A percentile compares a stretch with the other conserved stretches of the same genome.
These are phyloP conservation scores for Coemansia javaensis DNA, from an alignment of 192 early-diverging fungal genomes.

Conservation along the genomic window DNA sequence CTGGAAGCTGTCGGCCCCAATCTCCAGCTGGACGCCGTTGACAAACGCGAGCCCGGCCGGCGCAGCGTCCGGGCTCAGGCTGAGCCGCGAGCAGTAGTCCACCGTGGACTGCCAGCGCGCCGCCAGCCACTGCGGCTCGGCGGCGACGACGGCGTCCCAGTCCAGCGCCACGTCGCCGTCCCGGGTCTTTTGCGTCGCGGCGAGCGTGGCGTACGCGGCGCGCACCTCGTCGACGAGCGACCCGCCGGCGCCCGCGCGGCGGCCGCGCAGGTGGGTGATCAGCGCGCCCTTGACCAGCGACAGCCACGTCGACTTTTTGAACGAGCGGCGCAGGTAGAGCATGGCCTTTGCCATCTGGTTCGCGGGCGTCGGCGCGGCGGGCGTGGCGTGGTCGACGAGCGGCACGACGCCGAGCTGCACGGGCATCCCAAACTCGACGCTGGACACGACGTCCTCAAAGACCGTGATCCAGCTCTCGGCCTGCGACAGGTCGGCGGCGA, in stretches of 20 bases:
- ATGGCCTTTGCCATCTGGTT: slow-evolving; percentile 34
- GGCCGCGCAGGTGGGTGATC: slow-evolving; percentile 6
- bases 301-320: slow-evolving; percentile 29
- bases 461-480: slow-evolving; percentile 53
- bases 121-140: slow-evolving; percentile 11
- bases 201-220: slow-evolving; percentile 18
- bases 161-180: slow-evolving; percentile 15
- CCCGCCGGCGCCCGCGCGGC: neutral
- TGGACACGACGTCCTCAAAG: slow-evolving; percentile 58
- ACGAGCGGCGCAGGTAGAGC: slow-evolving; percentile 35
- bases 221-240: slow-evolving; percentile 14
- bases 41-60: slow-evolving; percentile 60
- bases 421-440: slow-evolving; percentile 67
- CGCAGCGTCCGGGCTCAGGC: slow-evolving; percentile 22
- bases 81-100: slow-evolving; percentile 36
- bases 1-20: slow-evolving; percentile 61
- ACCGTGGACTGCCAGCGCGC: slow-evolving; percentile 27
- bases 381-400: slow-evolving; percentile 37
- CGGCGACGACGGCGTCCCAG: slow-evolving; percentile 24
- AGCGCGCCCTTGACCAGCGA: slow-evolving; percentile 24
- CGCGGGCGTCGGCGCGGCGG: slow-evolving; percentile 14
- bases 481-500: slow-evolving; percentile 67
- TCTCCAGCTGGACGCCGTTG: slow-evolving; percentile 71
- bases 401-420: slow-evolving; percentile 86
- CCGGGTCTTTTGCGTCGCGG: slow-evolving; percentile 23